Base-by-base conservation (phyloP, 495 filamentous ascomycete species). In the Penicillium silybi region DNA sequence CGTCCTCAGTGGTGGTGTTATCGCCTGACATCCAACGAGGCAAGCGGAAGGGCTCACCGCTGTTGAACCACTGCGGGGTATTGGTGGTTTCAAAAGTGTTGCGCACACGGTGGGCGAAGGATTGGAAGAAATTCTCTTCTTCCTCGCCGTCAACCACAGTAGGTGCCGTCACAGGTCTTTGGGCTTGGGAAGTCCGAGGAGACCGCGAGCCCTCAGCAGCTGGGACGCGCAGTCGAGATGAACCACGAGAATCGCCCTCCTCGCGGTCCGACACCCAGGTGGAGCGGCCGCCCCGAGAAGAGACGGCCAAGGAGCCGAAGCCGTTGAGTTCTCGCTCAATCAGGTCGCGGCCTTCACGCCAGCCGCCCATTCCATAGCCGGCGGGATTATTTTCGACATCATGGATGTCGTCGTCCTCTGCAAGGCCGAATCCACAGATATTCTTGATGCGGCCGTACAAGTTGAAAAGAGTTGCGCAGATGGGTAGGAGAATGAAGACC, bases 321-420 rank as follows among this genome's bases (percentile, higher is more conserved):
- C 85, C 86, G 44, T 86, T 82, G 16, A 95, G 64, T 63, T 98
- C 93, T 13, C 92, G 83, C 52, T 96, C 90, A 52, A 98, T 96
- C 11, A 98, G 77, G 25, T 90, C 89, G n/a, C 88, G 80, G 13
- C 93, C 93, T 73, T 98, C 93, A 29, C 92, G 78, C 93, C 93
- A 98, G 15, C 85, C 83, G 19, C 87, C 88, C n/a, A 83, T 81
- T 26, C 90, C 90, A 49, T 84, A 87, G 9, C 79, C 83, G 23
- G 78, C 71, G 5, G 74, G 73, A 43, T 79, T 79, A 34, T 84
- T 85, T 29, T 82, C 85, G 32, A 84, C 77, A 45, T 87, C 84
- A 27, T 87, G 84, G 20, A 60, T 22, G n/a, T 88, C 85, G 22
- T 89, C 86, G 37, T 88, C 84, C 35, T 92, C 82, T 10, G 86